Base-by-base conservation (phyloP, 1,284 basidiomycete species). In the Apiotrichum siamense region DNA sequence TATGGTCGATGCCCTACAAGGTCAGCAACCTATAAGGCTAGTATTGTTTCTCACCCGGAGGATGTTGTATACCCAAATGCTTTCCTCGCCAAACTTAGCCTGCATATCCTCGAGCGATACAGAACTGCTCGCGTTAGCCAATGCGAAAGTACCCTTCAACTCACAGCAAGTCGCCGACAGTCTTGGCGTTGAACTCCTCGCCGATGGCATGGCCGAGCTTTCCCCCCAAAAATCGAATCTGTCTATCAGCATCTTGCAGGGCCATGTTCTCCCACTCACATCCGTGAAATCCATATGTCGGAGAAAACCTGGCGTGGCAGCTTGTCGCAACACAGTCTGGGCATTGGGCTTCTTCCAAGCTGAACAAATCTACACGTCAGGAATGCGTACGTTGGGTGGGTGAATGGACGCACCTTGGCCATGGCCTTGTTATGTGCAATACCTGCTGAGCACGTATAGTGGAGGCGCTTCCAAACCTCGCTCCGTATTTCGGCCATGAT, bases 391-490 rank as follows among this genome's bases (percentile, higher is more conserved):
- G n/a, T n/a, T n/a, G n/a, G 57, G 12, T n/a, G 23, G 35, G 44
- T 49, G 36, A 48, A 40, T 3, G 32, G 26, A 41, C 72, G 57
- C 37, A 91, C 88, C 81, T 98, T 97, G 1, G 93, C 86, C 33
- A 97, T 77, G 55, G 92, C 88, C 70, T 97, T 98, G 73, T 97
- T 98, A 59, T 86, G 79, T 2, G 89, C 86, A 50, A 98, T 87
- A 2, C 96, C 96, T 17, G 96, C 94, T 41, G 90, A 93, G 45
- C 89, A 96, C 7, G 91, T 92, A 66, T 99, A 98, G 17, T 90
- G 88, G 21, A 98, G 77, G 61, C 83, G 80, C 25, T 77, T 75
- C 47, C 80, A 77, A 3, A 97, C 83, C 51, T 85, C 83, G 55
- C 77, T 77, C 58, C 87, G 79, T 37, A 86, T 81, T 47, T 80